Evolutionary conservation across 768 basidiomycete species (phyloP), one percentile per base, ranked within the genome.

Genomic region (Tulasnella sp.): DNA sequence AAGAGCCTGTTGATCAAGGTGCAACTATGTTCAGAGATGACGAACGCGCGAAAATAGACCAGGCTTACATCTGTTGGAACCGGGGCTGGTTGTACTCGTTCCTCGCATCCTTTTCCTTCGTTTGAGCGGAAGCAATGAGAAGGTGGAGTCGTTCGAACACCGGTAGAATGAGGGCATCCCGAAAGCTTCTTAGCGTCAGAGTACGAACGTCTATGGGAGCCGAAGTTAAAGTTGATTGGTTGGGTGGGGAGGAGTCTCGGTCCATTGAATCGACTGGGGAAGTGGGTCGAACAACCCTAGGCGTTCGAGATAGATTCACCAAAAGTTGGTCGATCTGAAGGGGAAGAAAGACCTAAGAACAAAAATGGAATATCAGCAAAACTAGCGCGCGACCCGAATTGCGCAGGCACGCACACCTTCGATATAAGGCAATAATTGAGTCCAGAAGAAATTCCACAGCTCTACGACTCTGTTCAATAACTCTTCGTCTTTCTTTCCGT

Each of bases 401-500:
- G 70, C 31, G 71, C 3, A 8, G 34, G 34, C 12, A 86, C 90
- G 81, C 80, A 94, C 93, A 74, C 93, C 93, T 86, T 95, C 93
- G 40, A 94, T 85, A 81, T 95, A 96, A 9, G 93, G 91, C 8
- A 96, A 84, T 36, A 95, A 90, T 77, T 93, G 90, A 79, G 92
- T 92, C 91, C 93, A 97, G 83, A 97, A 97, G 85, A 97, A 96
- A 17, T 87, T 88, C 95, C 96, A 98, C 22, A 93, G 86, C 79
- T 96, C 94, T 1, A 95, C 92, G 22, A 97, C 86, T 37, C 93
- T 87, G 5, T 85, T 85, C 6, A 96, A 84, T 19, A 98, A 85
- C 80, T 91, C 89, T 49, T 91, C 90, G 58, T 96, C 95, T 36
- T 94, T 91, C 11, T 92, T 84, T 3, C 87, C 89, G 38, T 87